Evolutionary conservation across 164 flowering plant species (phyloP).

Genomic region (Paratinospora sagittata): DNA sequence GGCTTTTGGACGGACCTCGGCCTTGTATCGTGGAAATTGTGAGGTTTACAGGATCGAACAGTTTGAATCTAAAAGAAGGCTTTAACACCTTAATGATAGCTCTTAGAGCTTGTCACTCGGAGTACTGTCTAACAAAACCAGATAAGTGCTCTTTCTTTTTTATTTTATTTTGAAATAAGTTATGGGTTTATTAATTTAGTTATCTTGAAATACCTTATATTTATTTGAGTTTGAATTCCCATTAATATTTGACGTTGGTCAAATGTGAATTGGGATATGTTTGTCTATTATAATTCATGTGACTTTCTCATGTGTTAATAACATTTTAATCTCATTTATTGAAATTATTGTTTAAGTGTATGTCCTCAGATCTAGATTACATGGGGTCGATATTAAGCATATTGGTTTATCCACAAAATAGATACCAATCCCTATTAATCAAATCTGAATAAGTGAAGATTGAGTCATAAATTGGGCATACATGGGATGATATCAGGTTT

Average conservation of each 20-base stretch:
- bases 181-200: not conserved
- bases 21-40: not conserved
- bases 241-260: no score
- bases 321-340: not conserved
- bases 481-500: no score
- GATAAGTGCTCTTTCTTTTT: not conserved
- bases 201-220: not conserved
- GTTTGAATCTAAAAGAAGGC: not conserved
- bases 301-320: not conserved
- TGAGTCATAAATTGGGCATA: no score
- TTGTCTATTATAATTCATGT: not conserved
- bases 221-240: not conserved
- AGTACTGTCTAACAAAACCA: not conserved
- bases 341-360: not conserved
- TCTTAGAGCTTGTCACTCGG: not conserved
- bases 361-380: not conserved
- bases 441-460: no score
- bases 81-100: not conserved
- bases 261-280: not conserved
- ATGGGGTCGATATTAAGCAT: not conserved
- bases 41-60: not conserved
- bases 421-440: not conserved
- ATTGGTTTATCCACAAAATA: not conserved
- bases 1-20: not conserved
- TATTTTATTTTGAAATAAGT: not conserved